Evolutionary conservation across 2,329 filamentous ascomycete species (phyloP), one percentile per base, ranked within the genome.

Genomic region (Biscogniauxia marginata): DNA sequence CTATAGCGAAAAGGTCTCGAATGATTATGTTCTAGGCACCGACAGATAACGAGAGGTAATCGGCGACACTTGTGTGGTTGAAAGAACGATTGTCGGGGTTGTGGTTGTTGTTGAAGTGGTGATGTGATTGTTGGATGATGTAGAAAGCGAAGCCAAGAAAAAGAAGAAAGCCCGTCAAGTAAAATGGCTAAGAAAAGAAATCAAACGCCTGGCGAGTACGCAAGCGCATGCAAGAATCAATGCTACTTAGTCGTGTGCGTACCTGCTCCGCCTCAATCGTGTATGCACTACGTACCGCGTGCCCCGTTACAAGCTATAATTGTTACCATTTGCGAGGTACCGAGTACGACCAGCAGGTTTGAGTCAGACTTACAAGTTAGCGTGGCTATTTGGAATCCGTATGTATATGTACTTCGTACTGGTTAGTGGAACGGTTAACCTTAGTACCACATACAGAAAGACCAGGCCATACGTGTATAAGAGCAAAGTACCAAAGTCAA

Each of bases 41-140:
- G 50, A 34, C 52, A 46, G 53, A 52, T 58, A 54, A 58, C 47
- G 25, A 52, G 45, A 46, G 21, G 46, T 50, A 24, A 52, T 53
- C 25, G 34, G 34, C 21, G 50, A 46, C 16, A 19, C n/a, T n/a
- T n/a, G n/a, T n/a, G n/a, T n/a, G 9, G 30, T 39, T 7, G 24
- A 46, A 50, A 55, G 21, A 47, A 25, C 54, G 34, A 39, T 39
- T 39, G 30, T 39, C 30, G 9, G 11, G 11, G 7, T 39, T 39
- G 11, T 39, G 30, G 13, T 47, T 43, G 43, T 59, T 52, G 55
- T 49, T 46, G 19, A 46, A n/a, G n/a, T 20, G 45, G 45, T 46
- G 45, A 18, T 13, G 20, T 46, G 21, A 11, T 21, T 8, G 45
- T 46, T 46, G 45, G 45, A 16, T 6, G 30, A 16, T 7, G 20